Evolutionary conservation across 1,139 yeast species (phyloP), one percentile per base, ranked within the genome.

Genomic region (Diutina rugosa): DNA sequence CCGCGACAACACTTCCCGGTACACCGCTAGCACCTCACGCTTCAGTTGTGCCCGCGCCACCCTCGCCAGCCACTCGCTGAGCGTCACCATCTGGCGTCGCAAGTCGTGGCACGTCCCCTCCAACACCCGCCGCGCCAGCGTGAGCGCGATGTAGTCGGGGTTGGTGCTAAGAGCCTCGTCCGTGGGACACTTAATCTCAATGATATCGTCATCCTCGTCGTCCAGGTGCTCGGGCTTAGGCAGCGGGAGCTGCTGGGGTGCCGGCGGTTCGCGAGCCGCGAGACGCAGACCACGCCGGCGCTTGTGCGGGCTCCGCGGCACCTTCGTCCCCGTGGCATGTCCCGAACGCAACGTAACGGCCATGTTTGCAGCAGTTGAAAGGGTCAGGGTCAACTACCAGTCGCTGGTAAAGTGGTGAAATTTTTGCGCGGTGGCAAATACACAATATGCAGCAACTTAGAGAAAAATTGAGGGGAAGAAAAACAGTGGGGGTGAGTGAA

Each of bases 111-210:
- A 68, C 51, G 66, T 67, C 29, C 63, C 58, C 51, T 60, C 62
- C 56, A 74, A 65, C 54, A 75, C 63, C 54, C 75, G 65, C 52
- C 70, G 69, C 6, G 76, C 65, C 26, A 76, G 69, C 1, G 72
- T 62, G 55, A 76, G 69, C 6, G 77, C 67, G 48, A 73, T 65
- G 61, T 73, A 76, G 64, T 76, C 80, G 14, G 74, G 64, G 60
- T 76, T 75, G 16, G 65, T 59, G 55, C 66, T 63, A 49, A 74
- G 16, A 5, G 51, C 30, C 45, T 48, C 38, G 51, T 48, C 41
- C 7, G 21, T 4, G 26, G 26, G 10, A 9, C 26, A 18, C 8
- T n/a, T n/a, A 9, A 16, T n/a, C 10, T 18, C 16, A 16, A 8
- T 10, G 9, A 8, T 14, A 9, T 28, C 35, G 21, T 16, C 44